Percentiles rank a stretch among this genome's conserved stretches.
Conservation (phyloP, 2,329 filamentous ascomycete species). For the Curvularia sp. region DNA sequence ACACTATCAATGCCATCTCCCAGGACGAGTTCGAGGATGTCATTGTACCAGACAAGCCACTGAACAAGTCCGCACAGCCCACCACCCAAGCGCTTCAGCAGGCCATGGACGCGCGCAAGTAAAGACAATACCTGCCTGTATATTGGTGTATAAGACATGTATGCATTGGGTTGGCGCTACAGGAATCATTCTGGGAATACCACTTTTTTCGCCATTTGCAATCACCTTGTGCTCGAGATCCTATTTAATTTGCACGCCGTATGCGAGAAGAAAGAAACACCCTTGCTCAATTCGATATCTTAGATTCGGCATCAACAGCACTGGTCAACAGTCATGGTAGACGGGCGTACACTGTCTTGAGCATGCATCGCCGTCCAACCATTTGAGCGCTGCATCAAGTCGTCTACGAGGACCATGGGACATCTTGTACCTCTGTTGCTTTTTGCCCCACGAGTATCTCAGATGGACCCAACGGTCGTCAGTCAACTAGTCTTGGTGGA, state of each 20-base stretch:
- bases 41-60: constrained; percentile 79
- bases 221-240: constrained; percentile 4
- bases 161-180: constrained; percentile 43
- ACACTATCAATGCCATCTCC: constrained; percentile 82
- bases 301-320: background rate
- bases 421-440: background rate
- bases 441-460: background rate
- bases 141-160: constrained; percentile 36
- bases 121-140: constrained; percentile 24
- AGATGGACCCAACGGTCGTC: background rate
- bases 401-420: background rate
- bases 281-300: background rate
- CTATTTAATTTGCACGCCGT: background rate
- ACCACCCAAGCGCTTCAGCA: constrained; percentile 42
- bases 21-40: constrained; percentile 98
- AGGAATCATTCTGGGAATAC: constrained; percentile 28
- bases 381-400: background rate
- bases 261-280: background rate
- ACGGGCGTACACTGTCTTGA: background rate
- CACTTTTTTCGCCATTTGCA: constrained; percentile 16
- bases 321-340: background rate
- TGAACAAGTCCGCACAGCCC: constrained; percentile 52
- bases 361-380: background rate
- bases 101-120: constrained; percentile 42
- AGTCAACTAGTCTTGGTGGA: background rate